Evolutionary conservation across 1,284 basidiomycete species (phyloP).

Genomic region (Trichosporon coremiiforme): DNA sequence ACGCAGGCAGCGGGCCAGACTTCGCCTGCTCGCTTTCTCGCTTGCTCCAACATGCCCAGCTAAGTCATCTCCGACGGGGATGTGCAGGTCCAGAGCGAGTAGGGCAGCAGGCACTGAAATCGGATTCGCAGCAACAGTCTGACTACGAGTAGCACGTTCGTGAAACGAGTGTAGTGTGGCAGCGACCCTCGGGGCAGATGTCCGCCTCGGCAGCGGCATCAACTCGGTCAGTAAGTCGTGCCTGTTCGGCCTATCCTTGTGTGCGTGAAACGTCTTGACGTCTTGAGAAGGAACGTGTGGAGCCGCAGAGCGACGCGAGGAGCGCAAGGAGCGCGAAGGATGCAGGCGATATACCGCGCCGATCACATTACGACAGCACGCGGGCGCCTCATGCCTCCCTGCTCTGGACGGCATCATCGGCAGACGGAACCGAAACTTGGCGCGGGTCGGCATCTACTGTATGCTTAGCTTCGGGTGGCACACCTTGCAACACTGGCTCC

Average conservation of each 20-base stretch:
- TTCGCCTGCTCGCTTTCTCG: background rate
- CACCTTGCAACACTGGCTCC: too few species aligned
- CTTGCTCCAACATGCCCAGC: background rate
- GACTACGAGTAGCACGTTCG: background rate
- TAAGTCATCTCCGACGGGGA: background rate
- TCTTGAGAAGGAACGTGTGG: too few species aligned
- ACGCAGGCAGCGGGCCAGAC: too few species aligned
- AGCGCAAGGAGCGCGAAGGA: too few species aligned
- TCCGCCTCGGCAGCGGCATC: background rate
- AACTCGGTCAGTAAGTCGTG: background rate
- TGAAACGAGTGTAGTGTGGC: background rate
- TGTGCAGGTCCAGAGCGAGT: background rate
- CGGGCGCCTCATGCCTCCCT: background rate
- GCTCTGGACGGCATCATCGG: too few species aligned
- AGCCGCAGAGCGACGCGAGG: too few species aligned
- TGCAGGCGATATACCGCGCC: background rate
- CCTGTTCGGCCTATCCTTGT: background rate
- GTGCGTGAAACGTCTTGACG: too few species aligned
- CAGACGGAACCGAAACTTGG: background rate
- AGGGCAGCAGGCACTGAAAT: background rate
- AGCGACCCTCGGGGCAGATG: background rate
- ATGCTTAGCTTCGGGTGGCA: too few species aligned
- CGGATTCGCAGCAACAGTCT: background rate
- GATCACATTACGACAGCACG: conserved; percentile 5
- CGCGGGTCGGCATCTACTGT: too few species aligned